These are phyloP conservation scores for Leccinum huronense DNA, from an alignment of 1,284 basidiomycete genomes.

Conservation along the genomic window DNA sequence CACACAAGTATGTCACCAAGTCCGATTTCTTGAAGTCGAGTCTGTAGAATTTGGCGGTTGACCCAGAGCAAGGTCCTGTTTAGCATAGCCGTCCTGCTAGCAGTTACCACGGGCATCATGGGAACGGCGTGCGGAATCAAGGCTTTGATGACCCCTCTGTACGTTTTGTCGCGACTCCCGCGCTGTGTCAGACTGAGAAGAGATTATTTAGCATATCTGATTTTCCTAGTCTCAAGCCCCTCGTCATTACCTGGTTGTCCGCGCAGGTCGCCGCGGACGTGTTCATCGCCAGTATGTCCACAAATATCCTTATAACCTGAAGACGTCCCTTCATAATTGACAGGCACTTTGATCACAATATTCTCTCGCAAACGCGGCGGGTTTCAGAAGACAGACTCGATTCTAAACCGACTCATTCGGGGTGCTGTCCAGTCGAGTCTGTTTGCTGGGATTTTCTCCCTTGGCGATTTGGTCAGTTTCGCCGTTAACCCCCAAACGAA, in stretches of 20 bases:
- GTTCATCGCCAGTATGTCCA: background rate
- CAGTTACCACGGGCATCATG: background rate
- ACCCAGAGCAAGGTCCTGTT: background rate
- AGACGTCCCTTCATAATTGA: background rate
- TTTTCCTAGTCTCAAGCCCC: background rate
- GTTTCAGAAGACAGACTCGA: background rate
- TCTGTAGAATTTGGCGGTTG: background rate
- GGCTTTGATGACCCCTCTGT: background rate
- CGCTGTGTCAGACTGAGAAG: background rate
- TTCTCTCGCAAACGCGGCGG: background rate
- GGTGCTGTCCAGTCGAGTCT: background rate
- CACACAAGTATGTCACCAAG: background rate
- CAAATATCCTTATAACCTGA: background rate
- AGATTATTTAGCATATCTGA: background rate
- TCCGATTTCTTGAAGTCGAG: background rate
- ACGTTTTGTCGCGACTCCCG: background rate
- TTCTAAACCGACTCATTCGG: background rate
- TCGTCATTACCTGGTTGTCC: background rate
- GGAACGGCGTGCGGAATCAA: background rate
- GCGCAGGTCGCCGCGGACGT: background rate
- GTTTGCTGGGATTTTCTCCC: background rate
- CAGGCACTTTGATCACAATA: background rate
- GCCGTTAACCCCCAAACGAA: background rate
- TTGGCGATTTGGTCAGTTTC: background rate
- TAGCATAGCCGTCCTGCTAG: background rate